phyloP scores from a whole-genome alignment of 768 basidiomycete species.

The Artomyces pyxidatus region DNA sequence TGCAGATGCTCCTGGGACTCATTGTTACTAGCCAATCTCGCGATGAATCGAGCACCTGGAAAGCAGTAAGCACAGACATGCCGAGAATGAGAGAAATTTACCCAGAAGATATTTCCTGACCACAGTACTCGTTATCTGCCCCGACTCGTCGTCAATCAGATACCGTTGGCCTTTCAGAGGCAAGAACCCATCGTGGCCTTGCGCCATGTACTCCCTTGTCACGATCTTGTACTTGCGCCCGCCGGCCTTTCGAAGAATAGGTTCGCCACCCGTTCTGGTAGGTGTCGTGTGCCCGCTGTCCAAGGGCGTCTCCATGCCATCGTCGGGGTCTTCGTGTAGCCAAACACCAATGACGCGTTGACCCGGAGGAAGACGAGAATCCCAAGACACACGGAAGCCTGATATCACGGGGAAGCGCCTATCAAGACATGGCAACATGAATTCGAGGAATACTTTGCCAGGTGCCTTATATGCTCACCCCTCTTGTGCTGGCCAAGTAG shows the following conservation, averaged over 20 bases:
- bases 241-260: constrained; percentile 40
- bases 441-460: no score
- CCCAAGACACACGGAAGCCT: constrained; percentile 81
- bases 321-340: constrained; percentile 31
- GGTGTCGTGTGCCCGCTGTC: constrained; percentile 18
- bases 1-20: constrained; percentile 29
- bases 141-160: constrained; percentile 79
- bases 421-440: neutral
- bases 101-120: constrained; percentile 83
- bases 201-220: constrained; percentile 80
- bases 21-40: constrained; percentile 43
- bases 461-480: constrained; percentile 41
- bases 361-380: constrained; percentile 64
- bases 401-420: constrained; percentile 88
- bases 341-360: constrained; percentile 69
- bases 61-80: neutral
- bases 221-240: constrained; percentile 69
- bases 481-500: constrained; percentile 85
- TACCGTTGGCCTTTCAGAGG: constrained; percentile 57
- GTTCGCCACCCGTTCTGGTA: constrained; percentile 38
- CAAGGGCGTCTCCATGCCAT: constrained; percentile 9
- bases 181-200: constrained; percentile 77
- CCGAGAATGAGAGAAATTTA: constrained; percentile 19
- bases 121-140: constrained; percentile 68
- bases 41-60: constrained; percentile 67